Evolutionary conservation across 768 basidiomycete genomes (phyloP).

Genomic region (Candolleomyces aberdarensis): DNA sequence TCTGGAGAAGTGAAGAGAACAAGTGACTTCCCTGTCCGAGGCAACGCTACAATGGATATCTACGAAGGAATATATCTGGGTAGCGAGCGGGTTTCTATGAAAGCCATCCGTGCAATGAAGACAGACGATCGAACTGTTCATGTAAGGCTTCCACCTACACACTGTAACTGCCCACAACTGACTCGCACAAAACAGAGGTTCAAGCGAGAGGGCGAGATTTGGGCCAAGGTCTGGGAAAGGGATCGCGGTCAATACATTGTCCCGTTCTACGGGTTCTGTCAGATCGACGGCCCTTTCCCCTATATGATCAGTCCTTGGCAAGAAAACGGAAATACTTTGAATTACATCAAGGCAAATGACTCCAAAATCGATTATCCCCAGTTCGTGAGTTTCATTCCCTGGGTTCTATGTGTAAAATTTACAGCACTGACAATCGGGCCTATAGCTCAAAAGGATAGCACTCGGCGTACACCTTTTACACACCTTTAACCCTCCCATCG

Average conservation of each 20-base stretch:
- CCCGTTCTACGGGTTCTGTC: constrained; percentile 57
- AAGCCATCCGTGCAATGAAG: constrained; percentile 50
- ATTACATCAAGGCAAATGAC: constrained; percentile 41
- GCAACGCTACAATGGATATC: constrained; percentile 52
- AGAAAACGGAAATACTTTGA: constrained; percentile 45
- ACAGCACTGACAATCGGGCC: background rate
- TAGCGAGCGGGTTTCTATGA: constrained; percentile 55
- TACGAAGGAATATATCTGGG: constrained; percentile 52
- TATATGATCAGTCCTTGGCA: constrained; percentile 61
- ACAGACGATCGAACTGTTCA: constrained; percentile 41
- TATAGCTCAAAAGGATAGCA: constrained; percentile 44
- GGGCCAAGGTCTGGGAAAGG: constrained; percentile 49
- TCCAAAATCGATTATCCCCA: constrained; percentile 36
- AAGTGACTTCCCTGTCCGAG: constrained; percentile 47
- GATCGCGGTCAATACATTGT: constrained; percentile 52
- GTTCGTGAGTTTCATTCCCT: constrained; percentile 29
- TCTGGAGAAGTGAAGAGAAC: constrained; percentile 51
- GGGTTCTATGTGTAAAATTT: background rate
- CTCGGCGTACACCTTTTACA: constrained; percentile 48
- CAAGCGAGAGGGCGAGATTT: constrained; percentile 50
- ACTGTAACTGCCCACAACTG: constrained; percentile 1
- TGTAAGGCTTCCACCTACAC: constrained; percentile 24
- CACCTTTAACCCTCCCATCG: constrained; percentile 45
- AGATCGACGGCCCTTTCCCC: constrained; percentile 57
- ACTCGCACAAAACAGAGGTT: constrained; percentile 37